A percentile compares a stretch with the other conserved stretches of the same genome.
Evolutionary conservation across 805 yeast species (phyloP).

Genomic region (Blastobotrys attinorum): DNA sequence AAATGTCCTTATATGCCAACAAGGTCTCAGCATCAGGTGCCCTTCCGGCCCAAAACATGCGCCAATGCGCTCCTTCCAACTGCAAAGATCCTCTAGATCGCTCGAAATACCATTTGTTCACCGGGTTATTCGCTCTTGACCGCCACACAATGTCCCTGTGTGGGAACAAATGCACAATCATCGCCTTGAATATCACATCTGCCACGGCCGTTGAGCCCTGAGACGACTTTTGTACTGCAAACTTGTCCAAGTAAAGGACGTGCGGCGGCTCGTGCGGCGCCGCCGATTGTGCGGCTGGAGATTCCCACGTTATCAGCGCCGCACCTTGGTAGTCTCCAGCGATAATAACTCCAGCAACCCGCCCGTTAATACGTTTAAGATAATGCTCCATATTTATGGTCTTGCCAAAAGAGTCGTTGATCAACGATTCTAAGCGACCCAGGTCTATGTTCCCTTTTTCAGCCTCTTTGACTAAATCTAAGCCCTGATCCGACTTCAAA

Average conservation of each 20-base stretch:
- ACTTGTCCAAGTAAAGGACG: constrained; percentile 86
- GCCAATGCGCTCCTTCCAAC: constrained; percentile 35
- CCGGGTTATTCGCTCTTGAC: constrained; percentile 78
- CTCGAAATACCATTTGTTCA: constrained; percentile 96
- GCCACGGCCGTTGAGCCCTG: constrained; percentile 95
- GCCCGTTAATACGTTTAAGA: constrained; percentile 52
- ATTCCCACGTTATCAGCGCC: constrained; percentile 85
- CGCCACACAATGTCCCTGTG: constrained; percentile 74
- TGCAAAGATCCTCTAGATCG: constrained; percentile 66
- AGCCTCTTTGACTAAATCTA: constrained; percentile 35
- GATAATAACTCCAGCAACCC: constrained; percentile 68
- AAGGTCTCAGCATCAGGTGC: constrained; percentile 27
- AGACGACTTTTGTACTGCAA: constrained; percentile 74
- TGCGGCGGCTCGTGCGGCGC: neutral
- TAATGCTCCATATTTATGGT: constrained; percentile 60
- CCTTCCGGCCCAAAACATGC: constrained; percentile 38
- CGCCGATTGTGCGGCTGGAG: constrained; percentile 9
- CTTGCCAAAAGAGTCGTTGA: constrained; percentile 74
- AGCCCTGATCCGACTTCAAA: constrained; percentile 30
- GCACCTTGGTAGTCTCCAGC: constrained; percentile 96
- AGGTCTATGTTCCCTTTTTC: constrained; percentile 43
- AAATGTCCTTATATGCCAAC: constrained; percentile 46
- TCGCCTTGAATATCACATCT: constrained; percentile 80
- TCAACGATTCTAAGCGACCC: constrained; percentile 46
- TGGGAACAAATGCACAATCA: constrained; percentile 57